Base-by-base conservation (phyloP, 768 basidiomycete species). In the Xerocomus brunneocitrinus region DNA sequence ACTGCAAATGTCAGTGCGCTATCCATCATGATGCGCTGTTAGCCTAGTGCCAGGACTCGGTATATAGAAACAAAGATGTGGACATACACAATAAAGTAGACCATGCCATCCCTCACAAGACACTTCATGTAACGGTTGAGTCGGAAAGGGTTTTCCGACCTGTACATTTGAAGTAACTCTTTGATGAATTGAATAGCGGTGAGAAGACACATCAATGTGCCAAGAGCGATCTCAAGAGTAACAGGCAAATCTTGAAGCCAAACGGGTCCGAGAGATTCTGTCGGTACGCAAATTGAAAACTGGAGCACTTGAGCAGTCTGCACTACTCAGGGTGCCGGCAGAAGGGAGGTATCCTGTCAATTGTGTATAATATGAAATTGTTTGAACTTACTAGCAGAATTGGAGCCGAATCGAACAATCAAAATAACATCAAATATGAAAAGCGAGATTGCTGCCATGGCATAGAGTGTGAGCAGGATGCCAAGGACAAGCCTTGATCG, bases 1-100 rank as follows among this genome's bases (percentile, higher is more conserved):
- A 52, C 5, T 8, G 40, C 25, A 6, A 28, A 38, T 10, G n/a
- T 6, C 12, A 48, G 16, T 9, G 39, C n/a, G 25, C 47, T 48
- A 4, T 14, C 16, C 28, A 5, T 10, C 8, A 36, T 3, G 35
- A 13, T 5, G 13, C 14, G 35, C 16, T 2, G 9, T 19, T 9
- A 45, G 44, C 7, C 6, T n/a, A 19, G 19, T 14, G n/a, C 6
- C 12, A 10, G 32, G 3, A 7, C 9, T 3, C 8, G 12, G 32
- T 9, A 32, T 19, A n/a, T 36, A 3, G 35, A 9, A 43, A 24
- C 4, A 28, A 16, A 36, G 16, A 36, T 19, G 19, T 19, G 9
- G 9, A 46, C 51, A 3, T n/a, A 52, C 51, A 32, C 19, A n/a
- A 52, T 9, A 38, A 52, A 52, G 44, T 52, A 52, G 27, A 44